phyloP scores from a whole-genome alignment of 768 basidiomycete species.

The Trametes meyenii region DNA sequence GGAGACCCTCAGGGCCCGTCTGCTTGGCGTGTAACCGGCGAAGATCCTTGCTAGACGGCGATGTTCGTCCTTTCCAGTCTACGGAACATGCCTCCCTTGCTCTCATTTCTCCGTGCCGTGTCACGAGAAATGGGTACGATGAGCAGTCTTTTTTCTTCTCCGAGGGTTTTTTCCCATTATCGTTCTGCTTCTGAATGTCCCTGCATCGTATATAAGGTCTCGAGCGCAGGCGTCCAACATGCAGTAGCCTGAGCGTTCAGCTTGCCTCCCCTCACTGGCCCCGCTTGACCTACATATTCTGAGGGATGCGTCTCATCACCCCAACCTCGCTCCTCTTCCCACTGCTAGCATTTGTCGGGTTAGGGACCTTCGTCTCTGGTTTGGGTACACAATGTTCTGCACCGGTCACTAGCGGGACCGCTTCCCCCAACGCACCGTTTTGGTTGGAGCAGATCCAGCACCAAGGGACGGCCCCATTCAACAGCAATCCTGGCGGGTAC shows the following conservation, averaged over 20 bases:
- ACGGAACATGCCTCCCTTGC: not conserved
- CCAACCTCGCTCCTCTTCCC: conserved; percentile 5
- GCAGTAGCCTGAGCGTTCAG: not conserved
- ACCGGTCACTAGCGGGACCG: conserved; percentile 51
- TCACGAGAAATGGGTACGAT: not conserved
- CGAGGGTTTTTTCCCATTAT: not conserved
- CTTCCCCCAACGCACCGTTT: conserved; percentile 57
- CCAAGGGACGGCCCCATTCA: conserved; percentile 63
- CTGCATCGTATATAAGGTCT: conserved; percentile 12
- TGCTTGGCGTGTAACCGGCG: conserved; percentile 1
- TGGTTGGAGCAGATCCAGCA: conserved; percentile 75
- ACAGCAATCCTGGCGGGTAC: conserved; percentile 54
- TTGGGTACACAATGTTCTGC: conserved; percentile 52
- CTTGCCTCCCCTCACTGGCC: not conserved
- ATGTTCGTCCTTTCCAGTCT: conserved; percentile 2
- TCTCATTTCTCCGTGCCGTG: conserved; percentile 12
- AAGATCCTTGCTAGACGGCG: conserved; percentile 11
- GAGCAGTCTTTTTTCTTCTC: not conserved
- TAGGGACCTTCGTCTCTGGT: conserved; percentile 33
- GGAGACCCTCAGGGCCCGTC: not conserved
- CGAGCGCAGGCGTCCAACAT: not conserved
- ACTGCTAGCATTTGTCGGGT: conserved; percentile 21
- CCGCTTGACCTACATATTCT: not conserved
- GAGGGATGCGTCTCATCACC: conserved; percentile 13
- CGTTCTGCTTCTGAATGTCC: not conserved